Base-by-base conservation (phyloP, 768 basidiomycete species). In the Trametes maxima region DNA sequence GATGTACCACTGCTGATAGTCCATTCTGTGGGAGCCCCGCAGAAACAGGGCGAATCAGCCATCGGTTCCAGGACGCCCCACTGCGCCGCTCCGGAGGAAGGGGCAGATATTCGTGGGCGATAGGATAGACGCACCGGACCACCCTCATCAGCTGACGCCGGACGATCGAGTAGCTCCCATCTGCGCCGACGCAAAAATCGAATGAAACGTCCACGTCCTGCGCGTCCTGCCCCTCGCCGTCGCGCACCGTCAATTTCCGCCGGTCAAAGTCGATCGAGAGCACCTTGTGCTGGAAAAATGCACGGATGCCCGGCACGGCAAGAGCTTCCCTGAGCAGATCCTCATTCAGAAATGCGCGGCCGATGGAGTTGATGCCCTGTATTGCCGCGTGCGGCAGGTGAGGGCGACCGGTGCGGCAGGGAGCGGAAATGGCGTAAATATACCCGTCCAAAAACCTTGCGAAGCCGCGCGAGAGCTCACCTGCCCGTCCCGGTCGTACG, bases 81-180 rank as follows among this genome's bases (percentile, higher is more conserved):
- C 39, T 33, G 28, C 28, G 28, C 28, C 28, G 28, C 28, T 8
- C 24, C 7, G 24, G 21, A 49, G 42, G 52, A 43, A 56, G 46
- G 25, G 19, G 24, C 57, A 45, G 40, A 64, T 42, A 69, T 73
- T 57, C 59, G 59, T 66, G 65, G 61, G 64, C 58, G 59, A 71
- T 67, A 69, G 70, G 66, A 68, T 68, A 64, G 52, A 75, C 85
- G 71, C 75, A 94, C 95, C 93, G 86, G 67, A 92, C 85, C 59
- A 93, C 91, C 66, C 91, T 84, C 96, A 98, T 98, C 87, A 99
- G 84, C 79, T 98, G 92, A 69, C 88, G 82, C 72, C 96, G 83
- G 63, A 97, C 87, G 67, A 93, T 81, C 59, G 92, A 95, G 82
- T 95, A 92, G 72, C 90, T 94, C 37, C 96, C 96, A 76, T 99